phyloP scores from a whole-genome alignment of 2,329 filamentous ascomycete species.

The Colletotrichum coccodes region DNA sequence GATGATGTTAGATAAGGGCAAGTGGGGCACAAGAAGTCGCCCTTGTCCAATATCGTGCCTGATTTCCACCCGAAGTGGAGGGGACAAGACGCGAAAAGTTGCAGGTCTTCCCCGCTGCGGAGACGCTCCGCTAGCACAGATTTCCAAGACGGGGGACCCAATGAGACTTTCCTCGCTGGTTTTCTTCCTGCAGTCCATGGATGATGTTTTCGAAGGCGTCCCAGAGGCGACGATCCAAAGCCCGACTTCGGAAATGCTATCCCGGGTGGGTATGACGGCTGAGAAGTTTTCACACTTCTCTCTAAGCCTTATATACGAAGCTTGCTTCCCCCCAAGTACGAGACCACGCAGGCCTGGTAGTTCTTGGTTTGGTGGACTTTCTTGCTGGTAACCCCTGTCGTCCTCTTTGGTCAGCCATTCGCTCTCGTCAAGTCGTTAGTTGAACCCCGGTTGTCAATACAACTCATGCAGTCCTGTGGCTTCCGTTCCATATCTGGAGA shows the following conservation, averaged over 20 bases:
- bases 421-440: conserved; percentile 5
- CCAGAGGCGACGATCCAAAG: neutral
- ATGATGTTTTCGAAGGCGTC: conserved; percentile 13
- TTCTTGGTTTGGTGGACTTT: neutral
- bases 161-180: conserved; percentile 1
- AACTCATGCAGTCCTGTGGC: neutral
- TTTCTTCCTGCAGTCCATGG: neutral
- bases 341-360: neutral
- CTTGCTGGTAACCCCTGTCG: conserved; percentile 5
- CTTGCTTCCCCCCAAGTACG: neutral
- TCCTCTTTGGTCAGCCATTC: neutral
- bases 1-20: conserved; percentile 16
- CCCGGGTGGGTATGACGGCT: conserved; percentile 10
- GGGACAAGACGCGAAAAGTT: conserved; percentile 15
- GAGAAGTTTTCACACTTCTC: neutral
- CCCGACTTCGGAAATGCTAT: conserved; percentile 22
- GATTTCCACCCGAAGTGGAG: conserved; percentile 31
- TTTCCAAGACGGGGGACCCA: neutral
- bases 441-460: conserved; percentile 12
- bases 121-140: conserved; percentile 13
- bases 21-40: conserved; percentile 3
- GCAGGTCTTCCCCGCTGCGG: conserved; percentile 26
- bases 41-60: conserved; percentile 31
- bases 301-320: conserved; percentile 14
- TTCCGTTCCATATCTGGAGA: neutral